Evolutionary conservation across 805 yeast genomes (phyloP).

Genomic region (Cyberlindnera samutprakarnensis): DNA sequence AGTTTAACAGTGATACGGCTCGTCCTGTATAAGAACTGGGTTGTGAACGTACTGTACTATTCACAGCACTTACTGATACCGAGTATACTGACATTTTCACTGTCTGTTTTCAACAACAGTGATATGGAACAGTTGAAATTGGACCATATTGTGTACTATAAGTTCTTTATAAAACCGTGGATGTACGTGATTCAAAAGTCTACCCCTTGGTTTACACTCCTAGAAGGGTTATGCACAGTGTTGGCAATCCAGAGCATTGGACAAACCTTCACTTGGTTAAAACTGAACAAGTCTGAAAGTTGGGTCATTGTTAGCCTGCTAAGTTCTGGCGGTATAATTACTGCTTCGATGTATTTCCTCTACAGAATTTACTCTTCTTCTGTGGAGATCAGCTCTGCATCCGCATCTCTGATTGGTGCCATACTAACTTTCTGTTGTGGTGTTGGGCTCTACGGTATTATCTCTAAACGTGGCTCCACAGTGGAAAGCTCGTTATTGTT

Average conservation of each 20-base stretch:
- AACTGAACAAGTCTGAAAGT: constrained; percentile 50
- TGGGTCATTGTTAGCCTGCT: constrained; percentile 74
- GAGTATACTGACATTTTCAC: constrained; percentile 62
- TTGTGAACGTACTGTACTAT: constrained; percentile 49
- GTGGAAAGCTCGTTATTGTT: constrained; percentile 80
- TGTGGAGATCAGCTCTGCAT: constrained; percentile 50
- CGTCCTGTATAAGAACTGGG: constrained; percentile 26
- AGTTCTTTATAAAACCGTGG: constrained; percentile 57
- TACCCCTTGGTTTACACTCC: constrained; percentile 80
- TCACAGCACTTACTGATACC: constrained; percentile 81
- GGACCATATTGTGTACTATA: constrained; percentile 21
- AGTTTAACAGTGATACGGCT: constrained; percentile 66
- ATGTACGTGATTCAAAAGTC: constrained; percentile 61
- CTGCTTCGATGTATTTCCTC: constrained; percentile 71
- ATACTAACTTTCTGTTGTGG: constrained; percentile 69
- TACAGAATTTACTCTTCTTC: constrained; percentile 79
- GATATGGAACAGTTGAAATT: constrained; percentile 17
- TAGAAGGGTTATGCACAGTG: constrained; percentile 91
- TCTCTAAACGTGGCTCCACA: constrained; percentile 80
- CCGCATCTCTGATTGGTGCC: constrained; percentile 83
- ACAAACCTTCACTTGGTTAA: constrained; percentile 67
- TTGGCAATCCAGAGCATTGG: constrained; percentile 91
- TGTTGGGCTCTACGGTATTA: constrained; percentile 76
- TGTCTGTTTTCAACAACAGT: constrained; percentile 43
- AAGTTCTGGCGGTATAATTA: constrained; percentile 64